Evolutionary conservation across 139 green algal genomes (phyloP), one percentile per base, ranked within the genome.

Genomic region (Astrephomene gubernaculifera): DNA sequence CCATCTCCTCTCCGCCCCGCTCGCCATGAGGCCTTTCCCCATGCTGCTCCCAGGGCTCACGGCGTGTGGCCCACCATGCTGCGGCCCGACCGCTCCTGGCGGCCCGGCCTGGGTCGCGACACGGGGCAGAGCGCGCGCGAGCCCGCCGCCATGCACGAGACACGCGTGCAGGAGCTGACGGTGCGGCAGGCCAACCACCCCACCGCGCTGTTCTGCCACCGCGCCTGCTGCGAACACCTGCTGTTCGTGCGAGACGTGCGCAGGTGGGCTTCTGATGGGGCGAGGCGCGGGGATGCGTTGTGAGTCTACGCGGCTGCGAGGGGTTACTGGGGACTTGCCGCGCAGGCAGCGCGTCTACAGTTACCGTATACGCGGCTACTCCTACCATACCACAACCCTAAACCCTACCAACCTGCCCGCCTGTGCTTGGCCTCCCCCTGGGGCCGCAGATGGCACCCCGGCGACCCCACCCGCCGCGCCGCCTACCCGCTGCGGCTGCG

Each of bases 161-260:
- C 88, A 0, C 52, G 31, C 44, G 84, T 92, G 53, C 33, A 49
- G 8, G 65, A 90, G n/a, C 67, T 93, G 44, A 83, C 68, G 49
- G 57, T 94, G 87, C 84, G 89, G 6, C 49, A 91, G 38, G 89
- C 89, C 27, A 67, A 78, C 31, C 73, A 44, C 27, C 83, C 90
- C 35, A 81, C 71, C 52, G 91, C 90, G 74, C 71, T 96, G 31
- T 95, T 91, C 87, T 93, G 87, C 81, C 94, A 96, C 78, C 85
- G 90, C 67, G 90, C 89, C 52, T 91, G 92, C 71, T 96, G 94
- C 87, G 93, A 96, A 81, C 94, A 96, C 83, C 65, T 90, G 68
- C 25, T 96, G 9, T 71, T 86, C 29, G 74, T 96, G 21, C 69
- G 79, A 25, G 92, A 82, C 52, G 68, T 86, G 53, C 68, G 80